These are phyloP conservation scores for Agarophyton chilense DNA, from an alignment of 23 red algal species.

Conservation along the genomic window DNA sequence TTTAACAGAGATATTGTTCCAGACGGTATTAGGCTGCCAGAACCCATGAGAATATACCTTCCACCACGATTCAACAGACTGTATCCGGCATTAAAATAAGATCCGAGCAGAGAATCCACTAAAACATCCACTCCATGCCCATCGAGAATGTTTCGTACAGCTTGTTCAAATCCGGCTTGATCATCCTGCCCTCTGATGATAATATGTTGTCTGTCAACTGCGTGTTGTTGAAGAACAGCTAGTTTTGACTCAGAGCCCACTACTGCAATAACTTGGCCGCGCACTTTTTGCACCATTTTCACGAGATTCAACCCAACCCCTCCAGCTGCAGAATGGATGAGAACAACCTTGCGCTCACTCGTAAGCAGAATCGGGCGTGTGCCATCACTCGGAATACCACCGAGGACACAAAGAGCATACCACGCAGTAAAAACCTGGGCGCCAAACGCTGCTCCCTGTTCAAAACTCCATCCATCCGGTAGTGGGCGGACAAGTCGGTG, in stretches of 20 bases:
- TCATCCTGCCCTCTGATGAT: constrained; percentile 58
- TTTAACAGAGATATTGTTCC: not conserved
- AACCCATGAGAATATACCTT: constrained; percentile 59
- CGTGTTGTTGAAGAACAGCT: not conserved
- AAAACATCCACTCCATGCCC: constrained; percentile 52
- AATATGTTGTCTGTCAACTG: constrained; percentile 14
- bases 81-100: constrained; percentile 41
- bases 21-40: constrained; percentile 29
- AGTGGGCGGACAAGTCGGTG: constrained; percentile 2
- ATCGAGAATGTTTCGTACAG: constrained; percentile 23
- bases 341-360: constrained; percentile 10
- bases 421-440: constrained; percentile 49
- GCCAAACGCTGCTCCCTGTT: constrained; percentile 36
- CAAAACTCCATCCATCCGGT: constrained; percentile 35
- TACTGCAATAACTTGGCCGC: constrained; percentile 16
- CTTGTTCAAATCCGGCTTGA: constrained; percentile 16
- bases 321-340: constrained; percentile 60
- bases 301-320: constrained; percentile 48
- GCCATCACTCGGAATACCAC: constrained; percentile 27
- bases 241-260: constrained; percentile 11
- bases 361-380: not conserved
- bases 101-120: constrained; percentile 44
- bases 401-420: constrained; percentile 44
- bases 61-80: constrained; percentile 27
- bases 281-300: constrained; percentile 27